Evolutionary conservation across 1,284 basidiomycete genomes (phyloP), one percentile per base, ranked within the genome.

Genomic region (Malassezia caprae): DNA sequence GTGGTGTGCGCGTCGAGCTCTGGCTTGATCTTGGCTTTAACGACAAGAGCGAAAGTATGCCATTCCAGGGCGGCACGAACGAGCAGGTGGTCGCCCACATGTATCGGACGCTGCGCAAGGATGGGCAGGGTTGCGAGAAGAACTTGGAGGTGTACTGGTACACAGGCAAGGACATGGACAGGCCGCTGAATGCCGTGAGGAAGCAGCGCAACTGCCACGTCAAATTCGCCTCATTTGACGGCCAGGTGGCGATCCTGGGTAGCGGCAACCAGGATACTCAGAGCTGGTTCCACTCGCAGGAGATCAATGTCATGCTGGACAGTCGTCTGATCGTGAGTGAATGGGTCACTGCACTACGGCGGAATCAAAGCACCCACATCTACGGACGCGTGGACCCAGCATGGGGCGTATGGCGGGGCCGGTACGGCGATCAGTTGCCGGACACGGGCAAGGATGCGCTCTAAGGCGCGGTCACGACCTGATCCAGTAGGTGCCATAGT

Each of bases 21-120:
- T 73, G 69, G 69, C 62, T 82, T 27, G 59, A 80, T 72, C 41
- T 71, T n/a, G 72, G 73, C 11, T 75, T 75, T 56, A 75, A 75
- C 54, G 73, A 75, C 60, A 74, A 73, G 66, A 83, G 83, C 47
- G 84, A 85, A 70, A 79, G 78, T 60, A 80, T 88, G 53, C 86
- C 86, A 0, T 82, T 83, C 71, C 86, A 88, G 72, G 86, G 86
- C 15, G 86, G 86, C 0, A 87, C 83, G 17, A 88, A 88, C 71
- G 84, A 86, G 67, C 80, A 84, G 72, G 84, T 88, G 13, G 82
- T 83, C 23, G 79, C 82, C 54, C 77, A 78, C 30, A 80, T 88
- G 77, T 87, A 82, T 76, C 50, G 64, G 11, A 58, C 65, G 26
- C 56, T 73, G 3, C 50, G 65, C 1, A 48, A 61, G 8, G 69